These are phyloP conservation scores for Funneliformis mosseae DNA, from an alignment of 192 early-diverging fungal genomes.

Conservation along the genomic window DNA sequence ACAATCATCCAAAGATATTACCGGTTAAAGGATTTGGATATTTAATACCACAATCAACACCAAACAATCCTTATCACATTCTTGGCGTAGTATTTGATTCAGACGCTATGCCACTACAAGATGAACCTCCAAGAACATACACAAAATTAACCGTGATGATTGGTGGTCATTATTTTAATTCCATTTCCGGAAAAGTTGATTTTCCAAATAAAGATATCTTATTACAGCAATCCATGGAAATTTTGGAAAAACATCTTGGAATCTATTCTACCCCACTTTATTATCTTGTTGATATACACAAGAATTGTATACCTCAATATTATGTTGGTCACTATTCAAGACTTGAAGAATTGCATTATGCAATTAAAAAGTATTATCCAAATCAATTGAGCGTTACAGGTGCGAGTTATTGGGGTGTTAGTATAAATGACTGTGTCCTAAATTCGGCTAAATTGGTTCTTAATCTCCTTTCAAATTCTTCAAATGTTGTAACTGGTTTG, in stretches of 20 bases:
- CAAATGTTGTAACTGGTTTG: slow-evolving; percentile 36
- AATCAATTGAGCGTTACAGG: slow-evolving; percentile 74
- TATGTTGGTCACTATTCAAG: slow-evolving; percentile 76
- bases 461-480: slow-evolving; percentile 47
- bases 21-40: slow-evolving; percentile 88
- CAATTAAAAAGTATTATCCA: slow-evolving; percentile 48
- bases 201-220: slow-evolving; percentile 40
- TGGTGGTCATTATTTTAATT: slow-evolving; percentile 77
- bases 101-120: slow-evolving; percentile 71
- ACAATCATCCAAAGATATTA: slow-evolving; percentile 48
- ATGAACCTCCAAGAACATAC: slow-evolving; percentile 36
- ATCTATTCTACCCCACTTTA: slow-evolving; percentile 53
- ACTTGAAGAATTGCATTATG: slow-evolving; percentile 64
- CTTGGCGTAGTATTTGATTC: slow-evolving; percentile 92
- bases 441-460: slow-evolving; percentile 65
- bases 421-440: slow-evolving; percentile 81
- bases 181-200: slow-evolving; percentile 20
- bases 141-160: slow-evolving; percentile 86
- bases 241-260: slow-evolving; percentile 62
- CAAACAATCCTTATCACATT: slow-evolving; percentile 45
- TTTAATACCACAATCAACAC: slow-evolving; percentile 73
- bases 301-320: slow-evolving; percentile 89
- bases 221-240: slow-evolving; percentile 54
- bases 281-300: slow-evolving; percentile 59
- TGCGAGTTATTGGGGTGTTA: slow-evolving; percentile 81